phyloP scores from a whole-genome alignment of 176 grass and related monocot genomes.

The Raddia distichophylla region DNA sequence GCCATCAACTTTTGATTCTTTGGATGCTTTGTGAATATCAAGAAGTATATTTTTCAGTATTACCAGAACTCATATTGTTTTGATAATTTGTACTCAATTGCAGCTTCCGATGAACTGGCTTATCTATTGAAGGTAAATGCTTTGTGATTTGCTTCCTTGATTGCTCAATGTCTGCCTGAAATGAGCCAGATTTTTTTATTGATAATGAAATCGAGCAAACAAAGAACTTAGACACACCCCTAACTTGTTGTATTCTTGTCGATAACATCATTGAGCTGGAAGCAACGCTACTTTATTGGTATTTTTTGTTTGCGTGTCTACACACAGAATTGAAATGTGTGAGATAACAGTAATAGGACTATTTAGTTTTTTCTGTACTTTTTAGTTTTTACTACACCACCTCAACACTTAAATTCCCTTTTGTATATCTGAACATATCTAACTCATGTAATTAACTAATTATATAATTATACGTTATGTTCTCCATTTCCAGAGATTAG shows the following conservation, averaged over 20 bases:
- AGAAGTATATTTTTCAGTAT: slow-evolving; percentile 25
- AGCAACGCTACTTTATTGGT: neutral
- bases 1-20: slow-evolving; percentile 31
- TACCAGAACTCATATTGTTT: slow-evolving; percentile 10
- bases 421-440: slow-evolving; percentile 15
- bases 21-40: slow-evolving; percentile 14
- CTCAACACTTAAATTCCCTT: slow-evolving; percentile 14
- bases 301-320: slow-evolving; percentile 20
- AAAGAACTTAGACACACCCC: slow-evolving; percentile 25
- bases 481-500: slow-evolving; percentile 29
- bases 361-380: slow-evolving; percentile 10
- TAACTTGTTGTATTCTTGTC: neutral
- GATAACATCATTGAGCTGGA: slow-evolving; percentile 29
- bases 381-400: slow-evolving; percentile 1
- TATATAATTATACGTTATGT: slow-evolving; percentile 7
- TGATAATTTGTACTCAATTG: slow-evolving; percentile 23
- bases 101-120: slow-evolving; percentile 35
- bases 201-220: slow-evolving; percentile 25
- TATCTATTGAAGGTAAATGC: slow-evolving; percentile 24
- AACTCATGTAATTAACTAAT: slow-evolving; percentile 3
- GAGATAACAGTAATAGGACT: neutral
- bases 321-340: slow-evolving; percentile 17
- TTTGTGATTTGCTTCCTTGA: slow-evolving; percentile 38
- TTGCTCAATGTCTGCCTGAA: slow-evolving; percentile 49
- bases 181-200: slow-evolving; percentile 8